These are phyloP conservation scores for Gossypium australe DNA, from an alignment of 345 rosid genomes.

Conservation along the genomic window DNA sequence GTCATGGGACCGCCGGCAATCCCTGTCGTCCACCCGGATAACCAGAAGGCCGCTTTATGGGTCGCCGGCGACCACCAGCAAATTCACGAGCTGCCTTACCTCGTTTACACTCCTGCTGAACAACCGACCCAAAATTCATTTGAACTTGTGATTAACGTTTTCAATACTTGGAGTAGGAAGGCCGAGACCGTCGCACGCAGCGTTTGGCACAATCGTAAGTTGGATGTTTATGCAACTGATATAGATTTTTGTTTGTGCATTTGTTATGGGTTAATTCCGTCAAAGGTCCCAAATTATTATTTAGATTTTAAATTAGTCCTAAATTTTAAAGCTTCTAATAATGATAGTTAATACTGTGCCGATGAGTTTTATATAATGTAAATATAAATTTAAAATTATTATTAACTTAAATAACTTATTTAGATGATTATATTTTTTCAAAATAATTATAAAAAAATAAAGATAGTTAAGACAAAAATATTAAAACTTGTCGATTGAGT, in stretches of 20 bases:
- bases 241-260: background rate
- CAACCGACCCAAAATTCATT: conserved; percentile 51
- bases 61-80: conserved; percentile 51
- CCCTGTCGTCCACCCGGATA: conserved; percentile 79
- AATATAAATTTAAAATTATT: no score
- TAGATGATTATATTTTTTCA: no score
- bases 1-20: conserved; percentile 79
- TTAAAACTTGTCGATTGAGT: no score
- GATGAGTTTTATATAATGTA: no score
- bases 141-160: conserved; percentile 63
- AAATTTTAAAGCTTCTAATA: background rate
- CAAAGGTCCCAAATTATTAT: background rate
- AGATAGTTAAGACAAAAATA: no score
- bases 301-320: background rate
- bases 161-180: conserved; percentile 69
- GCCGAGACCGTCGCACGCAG: conserved; percentile 79
- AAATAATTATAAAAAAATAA: no score
- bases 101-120: conserved; percentile 54
- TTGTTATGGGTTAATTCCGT: background rate
- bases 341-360: no score
- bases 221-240: background rate
- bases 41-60: conserved; percentile 80
- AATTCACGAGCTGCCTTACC: conserved; percentile 56
- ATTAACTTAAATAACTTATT: no score
- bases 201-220: conserved; percentile 78